Evolutionary conservation across 176 grass and related monocot genomes (phyloP).

Genomic region (Bothriochloa decipiens): DNA sequence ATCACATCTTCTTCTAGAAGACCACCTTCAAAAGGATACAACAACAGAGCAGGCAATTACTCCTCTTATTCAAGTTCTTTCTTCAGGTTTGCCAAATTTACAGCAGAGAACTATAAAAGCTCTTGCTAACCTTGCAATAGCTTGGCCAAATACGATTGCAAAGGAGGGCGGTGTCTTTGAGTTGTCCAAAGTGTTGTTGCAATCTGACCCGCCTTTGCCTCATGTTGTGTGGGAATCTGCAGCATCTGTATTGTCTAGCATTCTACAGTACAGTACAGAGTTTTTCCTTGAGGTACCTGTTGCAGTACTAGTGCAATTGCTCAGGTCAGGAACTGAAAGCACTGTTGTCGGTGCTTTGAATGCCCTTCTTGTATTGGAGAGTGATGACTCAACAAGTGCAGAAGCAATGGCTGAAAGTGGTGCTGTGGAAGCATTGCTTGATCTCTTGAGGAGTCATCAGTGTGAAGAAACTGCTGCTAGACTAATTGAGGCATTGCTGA

Average conservation of each 20-base stretch:
- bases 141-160: conserved; percentile 98
- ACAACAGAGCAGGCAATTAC: conserved; percentile 87
- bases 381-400: conserved; percentile 98
- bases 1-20: conserved; percentile 97
- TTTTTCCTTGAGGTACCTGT: conserved; percentile 99
- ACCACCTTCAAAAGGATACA: conserved; percentile 87
- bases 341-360: conserved; percentile 95
- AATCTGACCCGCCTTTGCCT: conserved; percentile 90
- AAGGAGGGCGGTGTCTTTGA: conserved; percentile 98
- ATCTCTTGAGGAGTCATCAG: conserved; percentile 89
- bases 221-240: conserved; percentile 98
- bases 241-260: conserved; percentile 90
- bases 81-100: conserved; percentile 79
- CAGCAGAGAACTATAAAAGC: conserved; percentile 98
- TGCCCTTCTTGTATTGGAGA: conserved; percentile 97
- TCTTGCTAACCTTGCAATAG: conserved; percentile 84
- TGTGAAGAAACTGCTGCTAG: conserved; percentile 99
- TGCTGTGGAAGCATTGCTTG: conserved; percentile 89
- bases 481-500: conserved; percentile 91
- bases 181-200: conserved; percentile 93
- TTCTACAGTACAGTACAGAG: conserved; percentile 97
- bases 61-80: conserved; percentile 95
- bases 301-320: conserved; percentile 90
- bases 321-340: conserved; percentile 86
- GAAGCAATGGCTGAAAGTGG: conserved; percentile 99